Base-by-base conservation (phyloP, 345 rosid genomes). In the Syzygium grande region DNA sequence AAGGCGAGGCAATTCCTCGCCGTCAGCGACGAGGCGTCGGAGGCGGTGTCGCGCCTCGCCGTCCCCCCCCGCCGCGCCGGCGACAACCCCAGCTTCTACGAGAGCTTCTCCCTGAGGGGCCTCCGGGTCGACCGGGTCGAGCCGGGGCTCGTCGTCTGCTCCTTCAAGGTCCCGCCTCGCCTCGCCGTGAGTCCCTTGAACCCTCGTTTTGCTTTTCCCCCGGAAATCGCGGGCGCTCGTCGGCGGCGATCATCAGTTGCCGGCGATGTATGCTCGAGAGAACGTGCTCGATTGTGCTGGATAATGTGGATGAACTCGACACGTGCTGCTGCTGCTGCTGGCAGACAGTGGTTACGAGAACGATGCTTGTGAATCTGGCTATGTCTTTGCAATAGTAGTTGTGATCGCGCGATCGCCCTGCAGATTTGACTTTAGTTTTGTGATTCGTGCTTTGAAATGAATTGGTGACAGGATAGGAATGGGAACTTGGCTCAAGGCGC, bases 151-250 rank as follows among this genome's bases (percentile, higher is more conserved):
- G 87, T 98, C 87, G 90, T 95, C 85, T 96, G 98, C 88, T 85
- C 94, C 87, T 94, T 97, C 94, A 94, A 89, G 86, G 97, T 97
- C 86, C 99, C 99, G 87, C 93, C 94, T 90, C 99, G 98, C 89
- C 94, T 98, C 90, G 92, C 95, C 78, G 98, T 96, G 94, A 79
- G 38, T 52, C 61, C 17, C 27, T 61, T 27, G 56, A 63, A 84
- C n/a, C 29, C 51, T 51, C 58, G 83, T 53, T 6, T 41, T 65
- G 68, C 51, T 52, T 51, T 83, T 15, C 53, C 12, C 27, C 11
- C 52, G 49, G n/a, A n/a, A 27, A 30, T 51, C 10, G 84, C 14
- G 68, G 4, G 30, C 15, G 27, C 59, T 29, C 3, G 55, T 54
- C 2, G 55, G 34, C 2, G 51, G 3, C 51, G 2, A 84, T 54